phyloP scores from a whole-genome alignment of 2,329 filamentous ascomycete species.

The Rhexocercosporidium sp. region DNA sequence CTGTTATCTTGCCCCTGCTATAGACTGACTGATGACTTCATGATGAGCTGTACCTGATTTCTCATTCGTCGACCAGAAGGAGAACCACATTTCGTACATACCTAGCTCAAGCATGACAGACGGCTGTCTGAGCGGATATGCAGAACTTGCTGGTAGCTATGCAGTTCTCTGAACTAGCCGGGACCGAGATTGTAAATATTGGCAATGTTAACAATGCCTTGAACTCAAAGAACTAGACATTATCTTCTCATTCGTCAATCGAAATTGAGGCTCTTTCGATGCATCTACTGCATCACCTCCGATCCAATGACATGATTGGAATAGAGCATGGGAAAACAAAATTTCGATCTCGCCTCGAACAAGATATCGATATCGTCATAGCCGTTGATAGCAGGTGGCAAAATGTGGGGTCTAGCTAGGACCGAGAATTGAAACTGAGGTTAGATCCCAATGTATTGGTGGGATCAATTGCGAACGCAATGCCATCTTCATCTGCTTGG shows the following conservation, averaged over 20 bases:
- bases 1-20: too few species aligned
- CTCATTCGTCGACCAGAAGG: conserved; percentile 6
- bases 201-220: background rate
- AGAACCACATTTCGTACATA: background rate
- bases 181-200: background rate
- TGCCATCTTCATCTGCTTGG: too few species aligned
- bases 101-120: background rate
- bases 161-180: background rate
- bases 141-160: background rate
- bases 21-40: conserved; percentile 9
- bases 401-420: background rate
- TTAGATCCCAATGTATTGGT: too few species aligned
- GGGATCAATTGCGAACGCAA: too few species aligned
- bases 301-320: background rate
- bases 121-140: background rate
- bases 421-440: background rate
- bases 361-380: conserved; percentile 11
- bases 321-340: background rate
- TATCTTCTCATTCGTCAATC: background rate
- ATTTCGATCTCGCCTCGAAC: background rate
- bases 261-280: background rate
- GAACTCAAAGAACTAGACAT: background rate
- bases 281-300: background rate
- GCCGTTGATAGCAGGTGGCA: background rate
- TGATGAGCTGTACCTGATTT: background rate